phyloP scores from a whole-genome alignment of 106 monocot species.

The Dactylorhiza incarnata region DNA sequence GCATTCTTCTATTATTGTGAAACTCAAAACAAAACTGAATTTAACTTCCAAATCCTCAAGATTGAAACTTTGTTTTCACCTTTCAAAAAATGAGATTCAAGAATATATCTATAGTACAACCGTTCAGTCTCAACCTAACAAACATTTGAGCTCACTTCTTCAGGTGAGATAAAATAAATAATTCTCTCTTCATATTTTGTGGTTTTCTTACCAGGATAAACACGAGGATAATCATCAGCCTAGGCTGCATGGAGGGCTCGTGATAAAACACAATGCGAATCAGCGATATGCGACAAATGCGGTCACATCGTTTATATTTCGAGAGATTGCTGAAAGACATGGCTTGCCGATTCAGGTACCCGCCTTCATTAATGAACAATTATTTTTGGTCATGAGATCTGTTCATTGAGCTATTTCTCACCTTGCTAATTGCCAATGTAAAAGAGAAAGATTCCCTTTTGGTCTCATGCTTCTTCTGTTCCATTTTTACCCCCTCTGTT shows the following conservation, averaged over 20 bases:
- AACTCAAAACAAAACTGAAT: too few relatives aligned
- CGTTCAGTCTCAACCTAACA: too few relatives aligned
- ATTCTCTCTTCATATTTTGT: not conserved
- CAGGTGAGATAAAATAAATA: too few relatives aligned
- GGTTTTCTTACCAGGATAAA: slow-evolving; percentile 62
- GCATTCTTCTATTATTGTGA: too few relatives aligned
- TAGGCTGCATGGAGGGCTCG: slow-evolving; percentile 87
- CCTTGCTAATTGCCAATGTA: not conserved
- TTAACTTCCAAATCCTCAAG: too few relatives aligned
- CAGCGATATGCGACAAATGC: slow-evolving; percentile 98
- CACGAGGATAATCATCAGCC: slow-evolving; percentile 99
- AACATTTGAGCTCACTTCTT: too few relatives aligned
- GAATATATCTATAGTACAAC: too few relatives aligned
- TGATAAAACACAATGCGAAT: slow-evolving; percentile 96
- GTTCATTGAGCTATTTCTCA: not conserved
- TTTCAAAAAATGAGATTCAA: too few relatives aligned
- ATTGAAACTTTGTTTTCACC: too few relatives aligned
- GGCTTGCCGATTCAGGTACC: slow-evolving; percentile 77
- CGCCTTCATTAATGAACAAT: not conserved
- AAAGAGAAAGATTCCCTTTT: too few relatives aligned
- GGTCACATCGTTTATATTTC: slow-evolving; percentile 74
- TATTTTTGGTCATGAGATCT: not conserved
- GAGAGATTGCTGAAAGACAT: slow-evolving; percentile 85
- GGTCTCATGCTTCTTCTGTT: too few relatives aligned
- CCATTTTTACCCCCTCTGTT: too few relatives aligned